phyloP scores from a whole-genome alignment of 257 asterid species.

The Gynochthodes officinalis region DNA sequence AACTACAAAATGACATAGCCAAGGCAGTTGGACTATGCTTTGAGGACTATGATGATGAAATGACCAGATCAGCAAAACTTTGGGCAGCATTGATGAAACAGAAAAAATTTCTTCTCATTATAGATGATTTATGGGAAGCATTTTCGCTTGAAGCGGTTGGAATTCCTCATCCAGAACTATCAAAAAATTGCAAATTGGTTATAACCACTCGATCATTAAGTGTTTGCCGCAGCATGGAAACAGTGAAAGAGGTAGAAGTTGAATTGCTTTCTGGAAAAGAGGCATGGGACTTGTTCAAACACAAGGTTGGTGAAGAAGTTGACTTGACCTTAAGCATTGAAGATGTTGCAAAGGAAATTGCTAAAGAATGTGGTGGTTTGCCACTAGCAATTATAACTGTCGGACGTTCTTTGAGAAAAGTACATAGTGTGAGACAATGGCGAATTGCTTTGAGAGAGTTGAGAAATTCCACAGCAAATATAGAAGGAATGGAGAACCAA shows the following conservation, averaged over 20 bases:
- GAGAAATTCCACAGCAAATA: constrained; percentile 16
- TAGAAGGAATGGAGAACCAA: constrained; percentile 21
- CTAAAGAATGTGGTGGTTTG: constrained; percentile 30
- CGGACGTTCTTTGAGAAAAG: constrained; percentile 31
- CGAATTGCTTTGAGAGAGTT: constrained; percentile 24
- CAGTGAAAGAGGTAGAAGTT: constrained; percentile 20
- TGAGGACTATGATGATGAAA: constrained; percentile 14
- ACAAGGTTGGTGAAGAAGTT: constrained; percentile 25
- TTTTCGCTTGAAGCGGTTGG: constrained; percentile 18
- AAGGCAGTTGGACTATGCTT: constrained; percentile 18
- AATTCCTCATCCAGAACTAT: background rate
- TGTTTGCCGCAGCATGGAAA: constrained; percentile 24
- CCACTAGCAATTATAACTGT: constrained; percentile 31
- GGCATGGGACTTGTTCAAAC: constrained; percentile 27
- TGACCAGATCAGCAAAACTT: constrained; percentile 16
- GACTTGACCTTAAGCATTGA: constrained; percentile 12
- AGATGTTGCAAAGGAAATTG: constrained; percentile 23
- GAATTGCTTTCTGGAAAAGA: constrained; percentile 15
- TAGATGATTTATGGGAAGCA: constrained; percentile 34
- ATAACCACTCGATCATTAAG: constrained; percentile 20
- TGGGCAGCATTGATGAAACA: constrained; percentile 14
- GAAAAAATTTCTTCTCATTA: constrained; percentile 18
- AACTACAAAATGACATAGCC: constrained; percentile 25
- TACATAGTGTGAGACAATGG: constrained; percentile 19
- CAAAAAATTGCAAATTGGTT: constrained; percentile 11